Percentiles rank a stretch among this genome's conserved stretches.
phyloP scores from a whole-genome alignment of 2,329 filamentous ascomycete genomes.

The Aspergillus melleus region DNA sequence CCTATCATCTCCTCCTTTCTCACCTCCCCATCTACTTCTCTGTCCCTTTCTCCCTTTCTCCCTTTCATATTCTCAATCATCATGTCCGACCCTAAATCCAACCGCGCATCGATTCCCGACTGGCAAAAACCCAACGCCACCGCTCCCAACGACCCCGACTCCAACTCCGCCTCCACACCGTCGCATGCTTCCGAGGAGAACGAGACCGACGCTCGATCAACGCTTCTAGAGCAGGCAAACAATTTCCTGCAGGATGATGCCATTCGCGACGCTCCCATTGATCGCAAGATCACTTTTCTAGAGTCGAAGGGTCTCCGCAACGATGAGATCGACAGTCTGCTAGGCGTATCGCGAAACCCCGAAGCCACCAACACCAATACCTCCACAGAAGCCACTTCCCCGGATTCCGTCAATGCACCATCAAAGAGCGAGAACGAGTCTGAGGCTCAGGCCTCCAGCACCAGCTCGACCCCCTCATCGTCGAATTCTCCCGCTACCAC shows the following conservation, averaged over 20 bases:
- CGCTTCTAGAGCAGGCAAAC: slow-evolving; percentile 65
- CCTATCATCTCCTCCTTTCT: slow-evolving; percentile 8
- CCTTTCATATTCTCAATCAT: not conserved
- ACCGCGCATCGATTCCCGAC: slow-evolving; percentile 36
- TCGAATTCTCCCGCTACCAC: slow-evolving; percentile 1
- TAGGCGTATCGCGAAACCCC: slow-evolving; percentile 47
- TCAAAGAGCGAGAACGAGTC: not conserved
- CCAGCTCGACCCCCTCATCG: not conserved
- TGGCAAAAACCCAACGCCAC: slow-evolving; percentile 42
- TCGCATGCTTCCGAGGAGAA: slow-evolving; percentile 27
- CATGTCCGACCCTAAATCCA: slow-evolving; percentile 38
- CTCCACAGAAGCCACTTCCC: slow-evolving; percentile 3
- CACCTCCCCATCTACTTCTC: slow-evolving; percentile 2
- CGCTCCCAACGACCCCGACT: slow-evolving; percentile 31
- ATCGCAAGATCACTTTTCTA: slow-evolving; percentile 75
- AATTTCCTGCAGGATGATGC: slow-evolving; percentile 74
- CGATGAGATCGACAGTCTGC: slow-evolving; percentile 67
- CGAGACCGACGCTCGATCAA: slow-evolving; percentile 24
- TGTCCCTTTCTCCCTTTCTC: not conserved
- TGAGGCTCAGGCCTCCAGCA: slow-evolving; percentile 2
- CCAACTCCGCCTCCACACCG: slow-evolving; percentile 18
- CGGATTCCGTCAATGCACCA: not conserved
- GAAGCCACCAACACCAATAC: slow-evolving; percentile 16
- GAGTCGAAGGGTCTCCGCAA: slow-evolving; percentile 71
- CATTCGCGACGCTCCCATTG: slow-evolving; percentile 66